phyloP scores from a whole-genome alignment of 495 filamentous ascomycete species.

The Rusavskia elegans region DNA sequence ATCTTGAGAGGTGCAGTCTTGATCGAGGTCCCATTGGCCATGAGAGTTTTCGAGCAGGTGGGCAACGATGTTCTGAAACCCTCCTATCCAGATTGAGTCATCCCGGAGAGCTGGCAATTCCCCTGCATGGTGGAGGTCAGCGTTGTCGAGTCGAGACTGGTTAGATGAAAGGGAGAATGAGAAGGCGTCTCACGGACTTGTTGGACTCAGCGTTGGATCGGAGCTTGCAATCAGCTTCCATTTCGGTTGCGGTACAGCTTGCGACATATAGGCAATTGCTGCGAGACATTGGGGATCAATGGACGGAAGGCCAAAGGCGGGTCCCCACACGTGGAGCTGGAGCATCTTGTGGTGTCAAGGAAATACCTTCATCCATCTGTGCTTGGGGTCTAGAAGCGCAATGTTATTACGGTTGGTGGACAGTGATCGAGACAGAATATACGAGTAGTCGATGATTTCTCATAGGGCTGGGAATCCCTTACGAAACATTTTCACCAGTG shows the following conservation, averaged over 20 bases:
- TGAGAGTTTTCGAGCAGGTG: slow-evolving; percentile 43
- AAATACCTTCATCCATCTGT: too few species aligned
- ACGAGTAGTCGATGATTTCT: too few species aligned
- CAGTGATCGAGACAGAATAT: too few species aligned
- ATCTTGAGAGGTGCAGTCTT: slow-evolving; percentile 24
- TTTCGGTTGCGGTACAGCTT: slow-evolving; percentile 35
- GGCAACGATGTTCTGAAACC: slow-evolving; percentile 58
- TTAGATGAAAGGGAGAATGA: not conserved
- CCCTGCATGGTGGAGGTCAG: slow-evolving; percentile 28
- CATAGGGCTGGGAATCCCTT: not conserved
- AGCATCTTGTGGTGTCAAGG: slow-evolving; percentile 32
- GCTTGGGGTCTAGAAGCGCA: too few species aligned
- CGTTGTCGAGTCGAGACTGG: not conserved
- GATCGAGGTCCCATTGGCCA: slow-evolving; percentile 40
- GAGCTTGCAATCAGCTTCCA: slow-evolving; percentile 69
- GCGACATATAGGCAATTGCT: slow-evolving; percentile 51
- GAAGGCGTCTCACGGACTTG: slow-evolving; percentile 37
- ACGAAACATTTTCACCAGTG: not conserved
- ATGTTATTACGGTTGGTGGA: too few species aligned
- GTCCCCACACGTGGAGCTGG: slow-evolving; percentile 83
- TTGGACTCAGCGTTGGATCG: slow-evolving; percentile 59
- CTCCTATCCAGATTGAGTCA: slow-evolving; percentile 43
- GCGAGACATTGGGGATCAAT: slow-evolving; percentile 81
- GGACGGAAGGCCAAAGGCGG: slow-evolving; percentile 73
- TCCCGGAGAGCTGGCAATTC: slow-evolving; percentile 61